Conservation (phyloP, 352 stramenopile species). For the Phytophthora niederhauseri region DNA sequence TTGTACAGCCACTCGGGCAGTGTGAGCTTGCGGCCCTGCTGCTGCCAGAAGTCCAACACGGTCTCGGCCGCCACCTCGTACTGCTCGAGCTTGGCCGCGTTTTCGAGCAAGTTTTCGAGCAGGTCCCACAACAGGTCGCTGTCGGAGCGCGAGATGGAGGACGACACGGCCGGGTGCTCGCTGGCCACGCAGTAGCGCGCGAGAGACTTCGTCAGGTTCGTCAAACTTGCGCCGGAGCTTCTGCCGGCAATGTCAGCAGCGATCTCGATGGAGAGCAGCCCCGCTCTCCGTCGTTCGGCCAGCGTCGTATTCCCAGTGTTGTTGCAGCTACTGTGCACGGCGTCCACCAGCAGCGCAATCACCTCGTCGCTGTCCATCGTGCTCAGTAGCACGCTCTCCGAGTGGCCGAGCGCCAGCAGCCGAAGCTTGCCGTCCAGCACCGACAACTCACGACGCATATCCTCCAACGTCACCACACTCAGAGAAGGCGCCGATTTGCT, state of each 20-base stretch:
- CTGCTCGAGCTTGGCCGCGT: slow-evolving; percentile 48
- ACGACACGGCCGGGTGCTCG: slow-evolving; percentile 29
- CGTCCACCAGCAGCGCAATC: slow-evolving; percentile 61
- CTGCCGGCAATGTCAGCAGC: slow-evolving; percentile 51
- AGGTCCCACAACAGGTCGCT: slow-evolving; percentile 64
- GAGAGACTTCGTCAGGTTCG: slow-evolving; percentile 66
- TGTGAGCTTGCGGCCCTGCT: slow-evolving; percentile 50
- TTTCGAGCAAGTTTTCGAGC: slow-evolving; percentile 51
- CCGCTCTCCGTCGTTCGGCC: slow-evolving; percentile 54
- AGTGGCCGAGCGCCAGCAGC: slow-evolving; percentile 55
- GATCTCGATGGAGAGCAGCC: slow-evolving; percentile 52
- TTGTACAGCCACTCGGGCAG: slow-evolving; percentile 66
- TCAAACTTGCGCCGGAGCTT: slow-evolving; percentile 24
- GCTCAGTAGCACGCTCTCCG: slow-evolving; percentile 60
- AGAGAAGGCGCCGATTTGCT: slow-evolving; percentile 28
- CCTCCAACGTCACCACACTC: slow-evolving; percentile 67
- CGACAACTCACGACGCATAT: slow-evolving; percentile 61
- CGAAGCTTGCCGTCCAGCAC: slow-evolving; percentile 71
- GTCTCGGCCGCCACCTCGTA: slow-evolving; percentile 65
- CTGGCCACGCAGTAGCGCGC: slow-evolving; percentile 68
- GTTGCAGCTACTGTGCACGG: slow-evolving; percentile 32
- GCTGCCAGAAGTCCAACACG: slow-evolving; percentile 63
- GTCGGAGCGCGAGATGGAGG: slow-evolving; percentile 32
- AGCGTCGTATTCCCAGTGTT: slow-evolving; percentile 32
- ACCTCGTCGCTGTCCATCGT: slow-evolving; percentile 67